Evolutionary conservation across 495 filamentous ascomycete genomes (phyloP), one percentile per base, ranked within the genome.

Genomic region (Talaromyces nanjingensis): DNA sequence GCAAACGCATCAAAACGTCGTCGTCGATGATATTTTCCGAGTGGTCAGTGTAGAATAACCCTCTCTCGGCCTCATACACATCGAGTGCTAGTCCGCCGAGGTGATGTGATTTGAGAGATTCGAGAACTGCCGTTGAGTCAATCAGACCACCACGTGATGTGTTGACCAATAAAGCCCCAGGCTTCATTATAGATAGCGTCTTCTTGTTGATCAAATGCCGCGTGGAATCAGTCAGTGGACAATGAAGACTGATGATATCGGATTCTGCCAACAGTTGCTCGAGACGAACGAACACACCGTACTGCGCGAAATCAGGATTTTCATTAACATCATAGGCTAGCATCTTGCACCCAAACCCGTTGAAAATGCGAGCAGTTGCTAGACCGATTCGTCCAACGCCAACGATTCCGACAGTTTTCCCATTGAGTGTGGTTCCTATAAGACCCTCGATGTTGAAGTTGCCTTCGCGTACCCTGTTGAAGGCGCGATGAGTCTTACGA

Each of bases 381-480:
- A 42, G 37, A 16, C 37, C 37, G 37, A 42, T 42, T 16, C 37
- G 37, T 4, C 37, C 37, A 16, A 42, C 3, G 4, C 37, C 37
- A 42, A 42, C 37, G 14, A 42, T 42, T 3, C 37, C 37, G 2
- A 42, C 37, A 1, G 37, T 42, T 42, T 42, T 42, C 5, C 85
- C 84, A 64, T 79, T 67, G 7, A 90, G 71, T 0, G 84, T 89
- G 29, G 73, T 73, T 2, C 87, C 87, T 11, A 89, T 76, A 12
- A 90, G 76, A 1, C 87, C 79, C 65, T 87, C 83, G 29, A 90
- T 82, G 55, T 77, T 82, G 73, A 90, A 90, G 68, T 90, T 90
- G 18, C 85, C 86, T 72, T 90, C 88, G 33, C 87, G 84, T 20
- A 89, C 87, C 12, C 88, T 85, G 70, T 84, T 89, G 73, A 87